These are phyloP conservation scores for Uronychia binucleata DNA, from an alignment of 73 alveolate genomes.

Conservation along the genomic window DNA sequence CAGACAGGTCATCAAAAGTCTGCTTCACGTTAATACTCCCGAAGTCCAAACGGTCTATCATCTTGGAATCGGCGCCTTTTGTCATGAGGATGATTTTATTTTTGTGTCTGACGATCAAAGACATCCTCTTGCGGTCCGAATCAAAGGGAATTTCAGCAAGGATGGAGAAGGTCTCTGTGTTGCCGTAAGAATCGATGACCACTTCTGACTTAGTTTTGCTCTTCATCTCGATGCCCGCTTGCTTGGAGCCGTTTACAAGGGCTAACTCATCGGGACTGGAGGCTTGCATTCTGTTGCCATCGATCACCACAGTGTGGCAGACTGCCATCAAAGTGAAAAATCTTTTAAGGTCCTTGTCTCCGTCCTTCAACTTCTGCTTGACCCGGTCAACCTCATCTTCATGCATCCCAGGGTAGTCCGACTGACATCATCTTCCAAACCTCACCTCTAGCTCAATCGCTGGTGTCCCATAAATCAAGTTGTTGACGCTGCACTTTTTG, in stretches of 20 bases:
- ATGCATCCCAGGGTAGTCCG: conserved; percentile 40
- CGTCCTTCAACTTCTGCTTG: background rate
- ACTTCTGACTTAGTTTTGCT: conserved; percentile 31
- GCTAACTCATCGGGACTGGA: conserved; percentile 89
- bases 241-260: conserved; percentile 71
- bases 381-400: conserved; percentile 41
- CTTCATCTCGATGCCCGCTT: conserved; percentile 65
- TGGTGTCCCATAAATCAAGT: conserved; percentile 8
- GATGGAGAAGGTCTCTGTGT: conserved; percentile 57
- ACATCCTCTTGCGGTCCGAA: conserved; percentile 86
- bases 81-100: conserved; percentile 56
- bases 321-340: conserved; percentile 73
- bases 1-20: conserved; percentile 49
- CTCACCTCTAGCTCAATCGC: conserved; percentile 31
- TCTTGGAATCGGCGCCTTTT: conserved; percentile 86
- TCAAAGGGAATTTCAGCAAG: conserved; percentile 83
- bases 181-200: conserved; percentile 30
- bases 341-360: background rate
- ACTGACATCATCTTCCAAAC: conserved; percentile 1
- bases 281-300: conserved; percentile 56
- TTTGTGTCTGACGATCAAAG: conserved; percentile 63
- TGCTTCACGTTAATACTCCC: background rate
- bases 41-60: conserved; percentile 49
- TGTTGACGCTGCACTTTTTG: conserved; percentile 68
- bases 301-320: conserved; percentile 88